phyloP scores from a whole-genome alignment of 2,329 filamentous ascomycete species.

The Trichoderma koningii region DNA sequence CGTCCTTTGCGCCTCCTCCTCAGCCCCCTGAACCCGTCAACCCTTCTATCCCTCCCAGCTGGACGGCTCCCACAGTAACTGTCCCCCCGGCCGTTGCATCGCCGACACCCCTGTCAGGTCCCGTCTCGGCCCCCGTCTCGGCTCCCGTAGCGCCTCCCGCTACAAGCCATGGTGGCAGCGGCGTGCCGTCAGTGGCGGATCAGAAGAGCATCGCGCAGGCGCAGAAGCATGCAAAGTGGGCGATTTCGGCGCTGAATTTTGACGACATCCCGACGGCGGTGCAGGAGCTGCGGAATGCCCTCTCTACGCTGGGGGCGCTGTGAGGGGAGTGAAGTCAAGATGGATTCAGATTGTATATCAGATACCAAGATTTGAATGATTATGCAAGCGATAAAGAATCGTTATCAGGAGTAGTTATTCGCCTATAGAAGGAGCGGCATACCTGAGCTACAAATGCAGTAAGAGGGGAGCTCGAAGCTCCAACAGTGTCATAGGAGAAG shows the following conservation, averaged over 20 bases:
- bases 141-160: conserved; percentile 24
- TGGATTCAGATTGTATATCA: not conserved
- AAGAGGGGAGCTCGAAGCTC: conserved; percentile 3
- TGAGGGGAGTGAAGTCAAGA: conserved; percentile 26
- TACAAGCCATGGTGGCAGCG: not conserved
- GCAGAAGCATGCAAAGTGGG: conserved; percentile 96
- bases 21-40: conserved; percentile 29
- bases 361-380: conserved; percentile 11
- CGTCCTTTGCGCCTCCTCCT: conserved; percentile 31
- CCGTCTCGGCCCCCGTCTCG: conserved; percentile 26
- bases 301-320: conserved; percentile 67
- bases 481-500: not conserved
- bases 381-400: not conserved
- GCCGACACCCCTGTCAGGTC: not conserved
- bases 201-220: conserved; percentile 71
- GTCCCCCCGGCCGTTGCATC: conserved; percentile 32
- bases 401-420: not conserved
- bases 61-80: conserved; percentile 7
- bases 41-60: conserved; percentile 27
- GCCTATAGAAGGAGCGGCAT: conserved; percentile 18
- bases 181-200: conserved; percentile 30
- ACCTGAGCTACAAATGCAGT: conserved; percentile 13
- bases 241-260: conserved; percentile 94
- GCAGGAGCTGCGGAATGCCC: conserved; percentile 75
- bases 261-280: conserved; percentile 92